Evolutionary conservation across 345 rosid genomes (phyloP), one percentile per base, ranked within the genome.

Genomic region (Rhodomyrtus tomentosa): DNA sequence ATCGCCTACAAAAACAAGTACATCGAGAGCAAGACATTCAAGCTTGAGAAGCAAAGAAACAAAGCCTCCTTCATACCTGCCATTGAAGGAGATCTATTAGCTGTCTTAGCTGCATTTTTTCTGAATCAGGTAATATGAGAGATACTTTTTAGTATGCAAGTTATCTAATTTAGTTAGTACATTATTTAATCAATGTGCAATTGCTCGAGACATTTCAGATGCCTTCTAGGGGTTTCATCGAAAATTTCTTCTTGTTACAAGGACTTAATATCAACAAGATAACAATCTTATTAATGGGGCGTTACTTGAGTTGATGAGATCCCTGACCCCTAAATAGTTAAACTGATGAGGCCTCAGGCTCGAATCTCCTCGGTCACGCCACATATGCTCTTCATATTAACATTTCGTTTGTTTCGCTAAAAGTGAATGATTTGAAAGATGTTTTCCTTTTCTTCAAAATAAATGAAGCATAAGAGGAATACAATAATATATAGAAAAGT

Each of bases 61-160:
- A 91, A 85, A 12, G 87, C 90, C 1, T 84, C 81, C 40, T 91
- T 91, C 55, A 89, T 89, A 58, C 91, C 92, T 9, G 88, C 93
- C 36, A 73, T 87, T 1, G 86, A 90, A 83, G 91, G 94, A 38
- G 82, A 88, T 85, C 81, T 91, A 0, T 54, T 81, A 0, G 82
- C 50, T 27, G 21, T 80, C 51, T 3, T 48, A 16, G 82, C 82
- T 80, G 50, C 53, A 80, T 10, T 80, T 80, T 80, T 11, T 50
- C 36, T 80, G 27, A 80, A 40, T 80, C 82, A 42, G 82, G 82
- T 13, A 80, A 58, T 13, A 22, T 24, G 81, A 7, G 7, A n/a
- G 27, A 36, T 42, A 8, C 53, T 14, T 50, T 80, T 80, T 42
- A 53, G 14, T 7, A 20, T 58, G 72, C 18, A 1, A 20, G 29